phyloP scores from a whole-genome alignment of 1,284 basidiomycete species.

The Boletellus deceptivus region DNA sequence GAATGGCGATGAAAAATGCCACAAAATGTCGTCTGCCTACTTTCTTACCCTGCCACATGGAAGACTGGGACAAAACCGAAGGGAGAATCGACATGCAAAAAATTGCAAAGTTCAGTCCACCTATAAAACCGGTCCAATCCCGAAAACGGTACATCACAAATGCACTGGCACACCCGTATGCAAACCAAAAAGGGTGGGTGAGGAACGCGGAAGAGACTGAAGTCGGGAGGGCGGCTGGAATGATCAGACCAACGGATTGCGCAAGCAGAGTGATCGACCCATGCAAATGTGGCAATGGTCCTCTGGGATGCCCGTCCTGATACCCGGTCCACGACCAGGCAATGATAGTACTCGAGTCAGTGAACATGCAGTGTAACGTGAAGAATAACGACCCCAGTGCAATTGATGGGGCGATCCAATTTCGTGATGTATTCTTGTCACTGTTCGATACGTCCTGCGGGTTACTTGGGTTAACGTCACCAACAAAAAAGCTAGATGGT shows the following conservation, averaged over 20 bases:
- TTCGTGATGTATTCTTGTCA: constrained; percentile 18
- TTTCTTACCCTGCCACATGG: constrained; percentile 31
- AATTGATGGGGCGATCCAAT: constrained; percentile 52
- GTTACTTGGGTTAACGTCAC: constrained; percentile 9
- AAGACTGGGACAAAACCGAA: constrained; percentile 43
- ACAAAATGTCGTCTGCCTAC: constrained; percentile 51
- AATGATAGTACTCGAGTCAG: constrained; percentile 81
- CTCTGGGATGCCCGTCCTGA: constrained; percentile 54
- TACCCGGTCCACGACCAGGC: constrained; percentile 94
- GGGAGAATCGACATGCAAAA: constrained; percentile 71
- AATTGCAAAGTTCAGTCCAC: constrained; percentile 66
- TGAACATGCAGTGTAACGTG: constrained; percentile 74
- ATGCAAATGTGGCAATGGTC: constrained; percentile 76
- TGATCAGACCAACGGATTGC: constrained; percentile 55
- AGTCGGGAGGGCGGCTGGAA: constrained; percentile 40
- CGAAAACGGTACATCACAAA: constrained; percentile 59
- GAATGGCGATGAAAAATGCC: constrained; percentile 61
- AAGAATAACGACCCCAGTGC: constrained; percentile 77
- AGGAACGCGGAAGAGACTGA: constrained; percentile 29
- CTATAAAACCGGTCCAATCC: constrained; percentile 76
- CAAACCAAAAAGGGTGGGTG: constrained; percentile 50
- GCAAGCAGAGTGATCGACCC: constrained; percentile 69
- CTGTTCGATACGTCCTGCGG: constrained; percentile 7
- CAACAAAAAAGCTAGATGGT: constrained; percentile 18
- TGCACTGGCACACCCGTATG: constrained; percentile 49